Base-by-base conservation (phyloP, 2,329 filamentous ascomycete species). In the Penicillium sp. region DNA sequence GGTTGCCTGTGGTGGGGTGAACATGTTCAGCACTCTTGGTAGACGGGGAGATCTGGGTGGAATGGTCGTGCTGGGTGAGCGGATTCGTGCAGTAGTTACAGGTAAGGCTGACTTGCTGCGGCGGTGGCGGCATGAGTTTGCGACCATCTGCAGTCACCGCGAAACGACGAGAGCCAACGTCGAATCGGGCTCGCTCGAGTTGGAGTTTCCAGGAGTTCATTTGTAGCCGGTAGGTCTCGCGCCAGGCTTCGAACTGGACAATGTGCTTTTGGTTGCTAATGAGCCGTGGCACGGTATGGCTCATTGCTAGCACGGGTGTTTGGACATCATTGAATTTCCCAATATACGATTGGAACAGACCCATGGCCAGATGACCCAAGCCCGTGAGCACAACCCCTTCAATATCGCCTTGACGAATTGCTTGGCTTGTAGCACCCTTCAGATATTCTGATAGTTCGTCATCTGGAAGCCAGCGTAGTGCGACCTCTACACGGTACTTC, bases 191-290 rank as follows among this genome's bases (percentile, higher is more conserved):
- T 32, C 85, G 81, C 57, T 85, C 78, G 26, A 83, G 75, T 63
- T 85, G 85, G 9, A 84, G 76, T 52, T 82, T 82, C 83, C 84
- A 87, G 9, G 77, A 77, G 63, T 86, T 85, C 73, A 87, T 83
- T 53, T 82, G 79, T 58, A 77, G 74, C 56, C 85, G 80, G 67
- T 87, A 88, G 5, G 79, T 81, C 57, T 85, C 81, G 60, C 82
- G 82, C 85, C 85, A 87, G 59, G 82, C 76, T 45, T 81, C 74
- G 70, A 82, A 86, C 55, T 80, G 81, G 0, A 77, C 60, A 58
- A 83, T 79, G 61, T 79, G 76, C 42, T 80, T 74, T 39, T 66
- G 55, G 59, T 85, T 81, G 61, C 80, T 78, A 57, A 87, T 77
- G 67, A 85, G 85, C 1, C 82, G 76, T 0, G 85, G 84, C 46